Evolutionary conservation across 2,329 filamentous ascomycete genomes (phyloP).

Genomic region (Sarocladiaceae sp.): DNA sequence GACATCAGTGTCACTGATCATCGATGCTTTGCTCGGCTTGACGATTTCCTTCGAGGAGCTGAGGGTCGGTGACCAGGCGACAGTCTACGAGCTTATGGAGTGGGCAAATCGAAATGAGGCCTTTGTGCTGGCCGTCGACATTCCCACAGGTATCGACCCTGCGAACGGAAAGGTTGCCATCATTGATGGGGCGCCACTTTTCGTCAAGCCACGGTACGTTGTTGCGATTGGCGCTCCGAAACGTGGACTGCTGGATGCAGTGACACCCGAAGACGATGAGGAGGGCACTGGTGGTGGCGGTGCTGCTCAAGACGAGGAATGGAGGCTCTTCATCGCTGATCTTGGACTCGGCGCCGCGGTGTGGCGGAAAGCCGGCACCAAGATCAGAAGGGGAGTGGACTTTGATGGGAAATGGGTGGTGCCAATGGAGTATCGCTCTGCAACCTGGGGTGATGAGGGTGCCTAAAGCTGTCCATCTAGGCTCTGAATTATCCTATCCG

Average conservation of each 20-base stretch:
- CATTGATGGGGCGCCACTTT: conserved; percentile 72
- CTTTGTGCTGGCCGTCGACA: conserved; percentile 80
- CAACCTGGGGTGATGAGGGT: conserved; percentile 22
- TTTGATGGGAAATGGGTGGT: conserved; percentile 87
- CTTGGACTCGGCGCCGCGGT: conserved; percentile 79
- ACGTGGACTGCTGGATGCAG: conserved; percentile 73
- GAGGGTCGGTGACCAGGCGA: conserved; percentile 74
- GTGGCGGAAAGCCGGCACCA: conserved; percentile 80
- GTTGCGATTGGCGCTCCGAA: conserved; percentile 86
- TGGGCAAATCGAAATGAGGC: conserved; percentile 90
- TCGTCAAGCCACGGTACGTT: conserved; percentile 77
- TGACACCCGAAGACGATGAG: conserved; percentile 46
- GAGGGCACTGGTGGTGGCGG: conserved; percentile 22
- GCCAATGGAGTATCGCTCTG: conserved; percentile 53
- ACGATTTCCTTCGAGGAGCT: conserved; percentile 88
- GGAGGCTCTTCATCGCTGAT: conserved; percentile 82
- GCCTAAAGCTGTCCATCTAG: conserved; percentile 12
- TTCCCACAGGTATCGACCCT: conserved; percentile 84
- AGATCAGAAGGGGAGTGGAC: conserved; percentile 77
- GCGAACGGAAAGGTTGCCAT: conserved; percentile 63
- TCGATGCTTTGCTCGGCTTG: conserved; percentile 84
- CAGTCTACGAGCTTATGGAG: conserved; percentile 83
- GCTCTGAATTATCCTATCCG: neutral
- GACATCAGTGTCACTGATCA: conserved; percentile 67
- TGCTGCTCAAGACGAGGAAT: conserved; percentile 50